Base-by-base conservation (phyloP, 805 yeast species). In the Wickerhamomyces hampshirensis region DNA sequence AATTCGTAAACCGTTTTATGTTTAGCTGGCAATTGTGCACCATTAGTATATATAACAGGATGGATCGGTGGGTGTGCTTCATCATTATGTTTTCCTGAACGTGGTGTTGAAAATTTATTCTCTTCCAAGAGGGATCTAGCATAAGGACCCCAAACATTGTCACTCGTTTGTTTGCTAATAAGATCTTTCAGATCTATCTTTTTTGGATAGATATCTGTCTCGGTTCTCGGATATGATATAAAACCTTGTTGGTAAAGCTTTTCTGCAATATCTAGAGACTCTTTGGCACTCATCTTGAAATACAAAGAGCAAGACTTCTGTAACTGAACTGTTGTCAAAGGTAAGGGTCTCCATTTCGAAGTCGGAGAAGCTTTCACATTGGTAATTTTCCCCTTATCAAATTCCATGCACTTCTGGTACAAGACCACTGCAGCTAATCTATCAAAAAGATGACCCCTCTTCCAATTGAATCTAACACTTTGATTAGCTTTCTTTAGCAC, bases 11-110 rank as follows among this genome's bases (percentile, higher is more conserved):
- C 91, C 42, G 72, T 78, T 48, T 71, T 73, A 43, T 84, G 83
- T 35, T 72, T 73, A 1, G 55, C 59, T 10, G 40, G 61, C 31
- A 53, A 51, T 15, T 37, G 48, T 18, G 44, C 53, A 33, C 50
- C 56, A 31, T 59, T 65, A 21, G 52, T 68, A 46, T 65, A 73
- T 39, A 62, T 64, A 9, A 86, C 77, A 0, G 99, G 99, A 59
- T 93, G 97, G 39, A 93, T 93, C 0, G 99, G 97, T 5, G 98
- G 98, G 71, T 93, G 99, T 17, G 98, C 98, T 54, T 87, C 80
- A 62, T 93, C 99, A 53, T 88, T 84, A 53, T 85, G 80, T 10
- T 66, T 70, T 5, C 99, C 99, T 27, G 69, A 68, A 34, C 98
- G 63, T 0, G 99, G 98, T 4, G 52, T 51, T n/a, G 68, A 51